phyloP scores from a whole-genome alignment of 23 red algal genomes.

The Gracilaria domingensis region DNA sequence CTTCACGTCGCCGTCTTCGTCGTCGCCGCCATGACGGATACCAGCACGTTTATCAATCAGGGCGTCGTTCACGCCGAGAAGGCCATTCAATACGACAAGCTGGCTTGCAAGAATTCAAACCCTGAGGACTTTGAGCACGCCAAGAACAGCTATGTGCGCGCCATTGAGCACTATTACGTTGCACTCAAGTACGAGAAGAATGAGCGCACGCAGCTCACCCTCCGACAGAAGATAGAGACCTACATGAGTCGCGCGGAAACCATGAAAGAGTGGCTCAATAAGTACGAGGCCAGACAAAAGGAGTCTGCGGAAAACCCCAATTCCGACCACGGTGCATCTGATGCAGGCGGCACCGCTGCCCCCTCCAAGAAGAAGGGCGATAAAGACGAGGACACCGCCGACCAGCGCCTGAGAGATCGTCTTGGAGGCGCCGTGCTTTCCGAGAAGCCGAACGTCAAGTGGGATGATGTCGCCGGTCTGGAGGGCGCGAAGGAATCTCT shows the following conservation, averaged over 20 bases:
- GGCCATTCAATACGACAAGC: slow-evolving; percentile 62
- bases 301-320: slow-evolving; percentile 15
- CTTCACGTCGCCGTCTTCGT: too few relatives aligned
- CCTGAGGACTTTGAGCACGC: slow-evolving; percentile 59
- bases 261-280: slow-evolving; percentile 87
- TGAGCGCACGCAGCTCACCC: slow-evolving; percentile 66
- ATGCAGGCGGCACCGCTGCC: slow-evolving; percentile 17
- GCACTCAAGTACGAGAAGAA: slow-evolving; percentile 90
- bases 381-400: slow-evolving; percentile 59
- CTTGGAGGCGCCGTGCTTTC: slow-evolving; percentile 80
- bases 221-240: slow-evolving; percentile 68
- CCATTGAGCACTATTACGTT: slow-evolving; percentile 71
- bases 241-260: slow-evolving; percentile 87
- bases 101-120: slow-evolving; percentile 37
- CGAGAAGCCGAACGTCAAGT: slow-evolving; percentile 96
- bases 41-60: slow-evolving; percentile 66
- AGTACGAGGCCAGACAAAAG: slow-evolving; percentile 54
- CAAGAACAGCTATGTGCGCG: slow-evolving; percentile 65
- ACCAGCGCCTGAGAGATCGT: slow-evolving; percentile 65
- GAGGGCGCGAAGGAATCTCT: slow-evolving; percentile 97
- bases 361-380: slow-evolving; percentile 50
- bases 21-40: slow-evolving; percentile 43
- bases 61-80: slow-evolving; percentile 57
- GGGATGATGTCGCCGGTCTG: slow-evolving; percentile 98
- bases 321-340: slow-evolving; percentile 40